Percentiles rank a stretch among this genome's conserved stretches.
phyloP scores from a whole-genome alignment of 2,329 filamentous ascomycete genomes.

The Alternaria arbusti region DNA sequence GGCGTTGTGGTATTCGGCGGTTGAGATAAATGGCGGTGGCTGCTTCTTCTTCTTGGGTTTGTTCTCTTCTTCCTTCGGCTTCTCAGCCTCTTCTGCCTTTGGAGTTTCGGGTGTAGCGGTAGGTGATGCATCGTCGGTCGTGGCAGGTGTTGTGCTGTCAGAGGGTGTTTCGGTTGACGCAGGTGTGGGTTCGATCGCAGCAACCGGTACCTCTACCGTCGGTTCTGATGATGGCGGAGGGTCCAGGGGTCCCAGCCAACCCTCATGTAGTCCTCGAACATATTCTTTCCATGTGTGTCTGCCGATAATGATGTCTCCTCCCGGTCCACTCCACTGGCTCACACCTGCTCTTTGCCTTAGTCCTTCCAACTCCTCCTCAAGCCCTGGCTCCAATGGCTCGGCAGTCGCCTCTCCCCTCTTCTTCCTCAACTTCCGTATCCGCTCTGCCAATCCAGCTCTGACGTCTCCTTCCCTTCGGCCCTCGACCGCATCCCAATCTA shows the following conservation, averaged over 20 bases:
- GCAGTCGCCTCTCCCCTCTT: constrained; percentile 62
- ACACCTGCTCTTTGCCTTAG: constrained; percentile 72
- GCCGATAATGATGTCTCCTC: constrained; percentile 87
- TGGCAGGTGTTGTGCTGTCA: constrained; percentile 14
- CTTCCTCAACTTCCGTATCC: constrained; percentile 71
- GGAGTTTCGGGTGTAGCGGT: constrained; percentile 34
- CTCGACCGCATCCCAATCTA: constrained; percentile 97
- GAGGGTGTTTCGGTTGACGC: constrained; percentile 17
- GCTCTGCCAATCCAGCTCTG: constrained; percentile 83
- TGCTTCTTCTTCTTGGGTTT: constrained; percentile 62
- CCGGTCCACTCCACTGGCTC: constrained; percentile 72
- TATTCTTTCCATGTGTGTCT: constrained; percentile 98
- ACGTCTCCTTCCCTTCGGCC: constrained; percentile 93
- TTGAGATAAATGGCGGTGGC: constrained; percentile 74
- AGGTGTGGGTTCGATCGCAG: constrained; percentile 12
- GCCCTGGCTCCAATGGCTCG: constrained; percentile 55
- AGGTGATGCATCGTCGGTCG: constrained; percentile 46
- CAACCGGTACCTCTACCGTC: constrained; percentile 28
- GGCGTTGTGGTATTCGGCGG: constrained; percentile 73
- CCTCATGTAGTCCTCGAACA: constrained; percentile 88
- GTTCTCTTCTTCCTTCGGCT: constrained; percentile 48
- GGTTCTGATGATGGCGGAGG: constrained; percentile 54
- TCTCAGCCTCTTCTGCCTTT: constrained; percentile 34
- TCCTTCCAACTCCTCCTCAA: constrained; percentile 66
- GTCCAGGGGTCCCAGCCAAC: constrained; percentile 88